Base-by-base conservation (phyloP, 768 basidiomycete genomes). In the Termitomyces sp. region DNA sequence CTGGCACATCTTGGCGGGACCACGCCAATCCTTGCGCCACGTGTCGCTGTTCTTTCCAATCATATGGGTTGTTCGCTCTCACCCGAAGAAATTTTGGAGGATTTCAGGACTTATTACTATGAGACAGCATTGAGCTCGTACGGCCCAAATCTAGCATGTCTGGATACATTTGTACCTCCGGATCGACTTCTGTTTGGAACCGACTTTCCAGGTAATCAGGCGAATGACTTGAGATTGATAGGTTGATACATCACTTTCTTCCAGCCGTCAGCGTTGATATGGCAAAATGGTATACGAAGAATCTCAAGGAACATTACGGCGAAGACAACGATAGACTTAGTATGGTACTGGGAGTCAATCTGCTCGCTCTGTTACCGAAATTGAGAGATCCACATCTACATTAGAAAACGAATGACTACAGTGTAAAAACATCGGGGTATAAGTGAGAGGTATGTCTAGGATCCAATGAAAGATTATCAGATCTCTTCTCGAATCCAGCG, bases 1-100 rank as follows among this genome's bases (percentile, higher is more conserved):
- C 81, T 92, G 9, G 82, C 89, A 20, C 90, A 91, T 67, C 72
- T 89, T 12, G 89, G 90, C n/a, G 89, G 89, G 2, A 85, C 78
- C 63, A 81, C 82, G 2, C 81, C 81, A 8, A 80, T 82, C 57
- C 80, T 91, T 47, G 87, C 86, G 3, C 70, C 86, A 8, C 86
- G 89, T 26, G 85, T 89, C 34, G 88, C 89, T 0, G 81, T 81
- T 34, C 76, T 91, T 44, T 82, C 89, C 16, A 71, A 73, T 43
- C 77, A 90, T 64, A 89, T 91, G 87, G 89, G 88, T 16, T 87
- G 86, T 55, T 51, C 70, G 1, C 77, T 89, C n/a, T 73, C 76
- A 5, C 81, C 81, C 2, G 83, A 84, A 4, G 84, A 89, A 59
- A 88, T 91, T 39, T 60, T 91, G 4, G 72, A 79, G 7, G 89